Percentiles rank a stretch among this genome's conserved stretches.
Conservation (phyloP, 1,139 yeast species). For the Scheffersomyces quercinus region DNA sequence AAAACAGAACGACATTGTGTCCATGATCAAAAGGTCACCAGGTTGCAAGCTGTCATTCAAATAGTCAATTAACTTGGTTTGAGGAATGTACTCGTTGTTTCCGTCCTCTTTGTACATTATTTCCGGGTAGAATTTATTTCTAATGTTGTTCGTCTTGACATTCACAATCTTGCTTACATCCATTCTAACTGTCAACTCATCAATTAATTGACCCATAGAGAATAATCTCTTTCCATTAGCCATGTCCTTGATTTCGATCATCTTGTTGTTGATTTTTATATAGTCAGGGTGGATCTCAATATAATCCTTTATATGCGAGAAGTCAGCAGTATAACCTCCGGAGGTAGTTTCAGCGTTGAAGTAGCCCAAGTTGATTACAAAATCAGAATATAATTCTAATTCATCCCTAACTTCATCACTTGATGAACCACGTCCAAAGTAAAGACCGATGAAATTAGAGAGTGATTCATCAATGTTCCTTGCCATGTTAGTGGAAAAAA, state of each 20-base stretch:
- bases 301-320: constrained; percentile 20
- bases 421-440: constrained; percentile 47
- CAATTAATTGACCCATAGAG: constrained; percentile 15
- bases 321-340: constrained; percentile 36
- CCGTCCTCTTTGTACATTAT: not conserved
- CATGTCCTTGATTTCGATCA: constrained; percentile 20
- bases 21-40: constrained; percentile 68
- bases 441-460: constrained; percentile 62
- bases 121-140: constrained; percentile 7
- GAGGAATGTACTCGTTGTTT: constrained; percentile 8
- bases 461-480: constrained; percentile 64
- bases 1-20: constrained; percentile 79
- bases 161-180: constrained; percentile 9
- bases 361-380: constrained; percentile 53
- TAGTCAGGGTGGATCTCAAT: constrained; percentile 39
- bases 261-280: constrained; percentile 27
- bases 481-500: constrained; percentile 42
- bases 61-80: constrained; percentile 28
- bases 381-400: constrained; percentile 43
- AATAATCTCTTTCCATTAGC: constrained; percentile 14
- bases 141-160: constrained; percentile 8
- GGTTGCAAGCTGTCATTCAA: constrained; percentile 45
- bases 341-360: constrained; percentile 56
- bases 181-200: constrained; percentile 6
- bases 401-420: constrained; percentile 20